Evolutionary conservation across 176 grass and related monocot genomes (phyloP), one percentile per base, ranked within the genome.

Genomic region (Triticum urartu): DNA sequence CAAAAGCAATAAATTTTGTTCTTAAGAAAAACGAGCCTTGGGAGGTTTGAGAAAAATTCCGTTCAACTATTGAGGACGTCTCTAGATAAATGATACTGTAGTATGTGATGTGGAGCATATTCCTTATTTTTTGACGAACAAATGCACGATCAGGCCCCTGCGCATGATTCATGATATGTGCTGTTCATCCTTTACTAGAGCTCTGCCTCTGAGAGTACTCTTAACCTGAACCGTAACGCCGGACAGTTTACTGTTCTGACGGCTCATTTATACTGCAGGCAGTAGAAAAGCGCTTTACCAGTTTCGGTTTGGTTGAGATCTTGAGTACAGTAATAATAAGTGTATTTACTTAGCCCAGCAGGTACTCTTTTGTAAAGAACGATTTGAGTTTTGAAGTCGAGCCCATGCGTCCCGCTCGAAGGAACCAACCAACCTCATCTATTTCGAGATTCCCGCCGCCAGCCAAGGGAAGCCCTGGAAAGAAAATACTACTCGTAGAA

Each of bases 221-320:
- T 7, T 43, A 1, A 7, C 6, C 43, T 5, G 3, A 21, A 47
- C 15, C 9, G 7, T 67, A 24, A 40, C 35, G 39, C 32, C 3
- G 61, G 36, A 65, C n/a, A 70, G 54, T 50, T 78, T 82, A 54
- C 22, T 71, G 36, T 78, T 8, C 75, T 81, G n/a, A 68, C 38
- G 62, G 83, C 32, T 76, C 40, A 81, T 86, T 86, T 81, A 85
- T 77, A n/a, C 5, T 6, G 68, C 5, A n/a, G 66, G 9, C 32
- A 11, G 88, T 81, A 81, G 47, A 89, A 1, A 75, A 56, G 21
- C 61, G 21, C 15, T 13, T 14, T 84, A 54, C 8, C 54, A 58
- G 17, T 20, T 59, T 59, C 0, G 21, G 21, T 18, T 65, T 15
- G 69, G 2, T 15, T 9, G 39, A 18, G 18, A 38, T 25, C 34